These are phyloP conservation scores for Camellia japonica DNA, from an alignment of 148 eudicot species.

Conservation along the genomic window DNA sequence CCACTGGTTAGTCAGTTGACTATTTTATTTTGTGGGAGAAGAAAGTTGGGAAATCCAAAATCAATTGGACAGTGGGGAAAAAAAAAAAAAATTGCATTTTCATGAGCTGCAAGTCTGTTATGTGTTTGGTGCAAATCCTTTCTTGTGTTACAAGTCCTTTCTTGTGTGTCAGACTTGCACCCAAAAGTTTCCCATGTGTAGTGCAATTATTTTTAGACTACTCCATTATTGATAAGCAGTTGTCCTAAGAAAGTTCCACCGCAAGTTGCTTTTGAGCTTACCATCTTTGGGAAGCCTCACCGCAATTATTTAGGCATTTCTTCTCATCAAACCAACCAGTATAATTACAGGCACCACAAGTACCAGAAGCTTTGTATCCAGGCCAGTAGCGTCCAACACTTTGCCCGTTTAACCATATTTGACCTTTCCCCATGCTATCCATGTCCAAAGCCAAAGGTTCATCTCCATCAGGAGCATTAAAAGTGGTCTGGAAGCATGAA, in stretches of 20 bases:
- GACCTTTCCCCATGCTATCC: slow-evolving; percentile 85
- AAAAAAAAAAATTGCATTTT: too few species aligned
- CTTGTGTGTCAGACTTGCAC: too few species aligned
- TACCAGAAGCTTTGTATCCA: slow-evolving; percentile 65
- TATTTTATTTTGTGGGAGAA: neutral
- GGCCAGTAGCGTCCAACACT: slow-evolving; percentile 86
- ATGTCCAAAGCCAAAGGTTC: slow-evolving; percentile 79
- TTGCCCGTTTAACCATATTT: slow-evolving; percentile 81
- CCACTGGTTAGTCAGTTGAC: neutral
- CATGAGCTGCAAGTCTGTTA: too few species aligned
- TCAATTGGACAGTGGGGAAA: too few species aligned
- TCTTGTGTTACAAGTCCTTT: too few species aligned
- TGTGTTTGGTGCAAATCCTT: too few species aligned
- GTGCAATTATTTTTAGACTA: too few species aligned
- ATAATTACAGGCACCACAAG: slow-evolving; percentile 62
- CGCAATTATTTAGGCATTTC: slow-evolving; percentile 71
- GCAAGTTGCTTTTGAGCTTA: slow-evolving; percentile 18
- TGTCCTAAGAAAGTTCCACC: neutral
- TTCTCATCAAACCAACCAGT: slow-evolving; percentile 66
- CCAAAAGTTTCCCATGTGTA: too few species aligned
- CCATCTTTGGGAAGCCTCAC: slow-evolving; percentile 90
- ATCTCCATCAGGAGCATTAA: slow-evolving; percentile 63
- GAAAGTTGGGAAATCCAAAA: neutral
- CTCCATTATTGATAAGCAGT: too few species aligned
- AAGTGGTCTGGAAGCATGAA: slow-evolving; percentile 39